Evolutionary conservation across 345 rosid species (phyloP), one percentile per base, ranked within the genome.

Genomic region (Leavenworthia alabamica): DNA sequence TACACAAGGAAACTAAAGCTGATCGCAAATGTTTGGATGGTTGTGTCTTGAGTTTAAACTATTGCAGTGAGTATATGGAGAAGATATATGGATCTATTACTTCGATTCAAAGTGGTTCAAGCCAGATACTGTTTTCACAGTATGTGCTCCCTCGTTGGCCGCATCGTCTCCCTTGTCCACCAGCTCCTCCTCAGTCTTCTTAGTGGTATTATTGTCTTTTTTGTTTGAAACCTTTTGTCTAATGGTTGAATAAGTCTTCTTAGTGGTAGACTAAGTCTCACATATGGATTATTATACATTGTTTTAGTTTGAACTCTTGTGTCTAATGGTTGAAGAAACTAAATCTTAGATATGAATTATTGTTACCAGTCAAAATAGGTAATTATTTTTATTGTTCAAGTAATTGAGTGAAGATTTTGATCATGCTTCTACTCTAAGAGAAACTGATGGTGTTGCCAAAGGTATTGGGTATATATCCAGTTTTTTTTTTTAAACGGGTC

Each of bases 131-230:
- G 32, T 66, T 66, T 37, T 26, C 64, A 9, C 71, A 66, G 4
- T 66, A 33, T 66, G 63, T 56, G 56, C 32, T 27, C 32, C 64
- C 56, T 8, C 56, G 71, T 17, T 66, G 71, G 71, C 10, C 36
- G 8, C 40, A 46, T 11, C 56, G 22, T 66, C 63, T 66, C 24
- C 71, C 63, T 56, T 32, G 49, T 17, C 50, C 32, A n/a, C n/a
- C n/a, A n/a, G n/a, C n/a, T 28, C 31, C 8, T 9, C 49, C 2
- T 0, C 12, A 44, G 2, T 8, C 49, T 44, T 19, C 27, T 19
- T 44, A 44, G 49, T 10, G 27, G n/a, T n/a, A n/a, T n/a, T 44
- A 10, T 7, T 10, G 1, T 44, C 6, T 4, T 43, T 17, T 1
- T 1, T 9, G 26, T 43, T 9, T 19, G 7, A 43, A 9, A 17